Conservation (phyloP, 768 basidiomycete species). For the Zangia roseola region DNA sequence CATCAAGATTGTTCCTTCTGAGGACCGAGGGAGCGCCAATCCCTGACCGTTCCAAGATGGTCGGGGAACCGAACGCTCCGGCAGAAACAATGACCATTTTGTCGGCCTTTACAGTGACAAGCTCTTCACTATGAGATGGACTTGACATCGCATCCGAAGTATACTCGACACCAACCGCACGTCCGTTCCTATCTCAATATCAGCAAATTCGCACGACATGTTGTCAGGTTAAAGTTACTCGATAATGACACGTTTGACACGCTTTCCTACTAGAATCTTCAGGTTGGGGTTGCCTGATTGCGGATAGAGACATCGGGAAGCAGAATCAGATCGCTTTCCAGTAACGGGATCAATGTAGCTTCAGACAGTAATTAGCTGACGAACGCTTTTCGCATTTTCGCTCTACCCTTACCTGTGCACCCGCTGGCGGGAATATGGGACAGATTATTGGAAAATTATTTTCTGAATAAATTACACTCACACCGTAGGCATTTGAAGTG, state of each 20-base stretch:
- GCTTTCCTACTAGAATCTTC: conserved; percentile 8
- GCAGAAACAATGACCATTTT: too few relatives aligned
- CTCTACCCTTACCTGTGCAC: conserved; percentile 10
- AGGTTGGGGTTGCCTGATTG: conserved; percentile 29
- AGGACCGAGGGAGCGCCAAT: too few relatives aligned
- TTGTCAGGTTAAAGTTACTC: conserved; percentile 25
- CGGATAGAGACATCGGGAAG: conserved; percentile 38
- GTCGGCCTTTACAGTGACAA: conserved; percentile 10
- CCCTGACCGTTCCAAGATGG: too few relatives aligned
- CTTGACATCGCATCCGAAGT: conserved; percentile 25
- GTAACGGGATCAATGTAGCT: conserved; percentile 54
- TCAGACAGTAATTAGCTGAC: background rate
- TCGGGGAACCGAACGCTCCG: too few relatives aligned
- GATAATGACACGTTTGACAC: conserved; percentile 35
- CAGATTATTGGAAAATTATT: background rate
- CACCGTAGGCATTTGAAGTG: conserved; percentile 20
- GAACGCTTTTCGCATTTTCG: background rate
- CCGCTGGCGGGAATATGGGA: conserved; percentile 2
- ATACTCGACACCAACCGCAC: conserved; percentile 2
- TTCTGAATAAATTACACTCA: conserved; percentile 5
- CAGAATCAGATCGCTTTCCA: conserved; percentile 27
- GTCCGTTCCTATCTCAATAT: conserved; percentile 23
- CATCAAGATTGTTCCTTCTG: too few relatives aligned
- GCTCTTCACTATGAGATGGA: conserved; percentile 8
- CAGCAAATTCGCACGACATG: background rate